Conservation (phyloP, 2,329 filamentous ascomycete species). For the Phyllosticta citriasiana region DNA sequence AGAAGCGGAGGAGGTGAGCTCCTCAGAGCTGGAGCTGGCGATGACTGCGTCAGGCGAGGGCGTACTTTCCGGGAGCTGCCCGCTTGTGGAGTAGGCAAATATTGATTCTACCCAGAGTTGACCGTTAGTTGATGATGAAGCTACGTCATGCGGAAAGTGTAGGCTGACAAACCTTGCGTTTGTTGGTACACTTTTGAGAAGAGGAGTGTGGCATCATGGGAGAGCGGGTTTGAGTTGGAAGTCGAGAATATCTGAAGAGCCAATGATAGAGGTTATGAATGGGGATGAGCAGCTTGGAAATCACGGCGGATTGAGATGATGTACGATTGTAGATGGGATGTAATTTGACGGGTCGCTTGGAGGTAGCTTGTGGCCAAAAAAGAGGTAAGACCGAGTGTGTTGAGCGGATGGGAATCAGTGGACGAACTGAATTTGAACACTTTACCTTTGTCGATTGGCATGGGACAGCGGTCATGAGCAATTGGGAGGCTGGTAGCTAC, state of each 20-base stretch:
- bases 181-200: neutral
- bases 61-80: neutral
- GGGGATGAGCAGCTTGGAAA: too few species aligned
- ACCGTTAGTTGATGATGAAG: neutral
- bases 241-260: too few species aligned
- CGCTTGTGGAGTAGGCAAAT: neutral
- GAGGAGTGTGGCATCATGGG: neutral
- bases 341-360: too few species aligned
- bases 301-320: too few species aligned
- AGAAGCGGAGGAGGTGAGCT: neutral
- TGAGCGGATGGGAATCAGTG: neutral
- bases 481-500: neutral
- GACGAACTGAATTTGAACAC: neutral
- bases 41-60: neutral
- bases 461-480: neutral
- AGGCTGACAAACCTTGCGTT: neutral
- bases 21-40: neutral
- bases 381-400: neutral
- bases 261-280: too few species aligned
- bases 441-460: neutral
- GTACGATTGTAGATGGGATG: too few species aligned
- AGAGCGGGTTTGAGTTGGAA: too few species aligned
- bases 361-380: too few species aligned
- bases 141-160: neutral
- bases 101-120: neutral